phyloP scores from a whole-genome alignment of 106 monocot species.

The Dioscorea alata region DNA sequence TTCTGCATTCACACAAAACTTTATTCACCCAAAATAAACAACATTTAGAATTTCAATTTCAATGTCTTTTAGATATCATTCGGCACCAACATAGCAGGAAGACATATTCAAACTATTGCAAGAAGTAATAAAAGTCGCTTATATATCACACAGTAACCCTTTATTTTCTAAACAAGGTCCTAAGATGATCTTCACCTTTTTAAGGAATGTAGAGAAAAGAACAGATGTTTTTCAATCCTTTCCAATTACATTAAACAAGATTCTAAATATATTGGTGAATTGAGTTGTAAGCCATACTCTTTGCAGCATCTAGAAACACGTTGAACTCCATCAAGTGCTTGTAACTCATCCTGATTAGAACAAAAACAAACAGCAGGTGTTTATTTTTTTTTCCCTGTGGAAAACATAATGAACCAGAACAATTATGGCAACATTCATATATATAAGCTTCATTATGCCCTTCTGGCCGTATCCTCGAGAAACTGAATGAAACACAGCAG shows the following conservation, averaged over 20 bases:
- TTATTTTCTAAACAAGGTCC: neutral
- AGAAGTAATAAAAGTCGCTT: too few relatives aligned
- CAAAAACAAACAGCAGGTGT: conserved; percentile 8
- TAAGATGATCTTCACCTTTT: neutral
- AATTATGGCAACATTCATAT: neutral
- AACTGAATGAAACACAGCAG: too few relatives aligned
- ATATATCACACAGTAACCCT: neutral
- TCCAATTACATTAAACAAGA: neutral
- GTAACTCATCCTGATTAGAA: conserved; percentile 61
- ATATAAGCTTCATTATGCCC: neutral
- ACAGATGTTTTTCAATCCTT: neutral
- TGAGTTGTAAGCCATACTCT: conserved; percentile 46
- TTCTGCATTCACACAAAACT: neutral
- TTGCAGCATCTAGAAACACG: conserved; percentile 73
- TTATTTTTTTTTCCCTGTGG: neutral
- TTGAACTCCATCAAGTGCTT: conserved; percentile 60
- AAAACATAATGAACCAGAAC: neutral
- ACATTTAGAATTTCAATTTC: neutral
- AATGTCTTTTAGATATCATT: neutral
- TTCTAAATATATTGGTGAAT: neutral
- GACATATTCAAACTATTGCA: too few relatives aligned
- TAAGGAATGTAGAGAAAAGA: neutral
- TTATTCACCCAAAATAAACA: neutral
- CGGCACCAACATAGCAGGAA: too few relatives aligned
- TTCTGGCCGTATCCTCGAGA: neutral